phyloP scores from a whole-genome alignment of 176 grass and related monocot genomes.

The Ananas comosus region DNA sequence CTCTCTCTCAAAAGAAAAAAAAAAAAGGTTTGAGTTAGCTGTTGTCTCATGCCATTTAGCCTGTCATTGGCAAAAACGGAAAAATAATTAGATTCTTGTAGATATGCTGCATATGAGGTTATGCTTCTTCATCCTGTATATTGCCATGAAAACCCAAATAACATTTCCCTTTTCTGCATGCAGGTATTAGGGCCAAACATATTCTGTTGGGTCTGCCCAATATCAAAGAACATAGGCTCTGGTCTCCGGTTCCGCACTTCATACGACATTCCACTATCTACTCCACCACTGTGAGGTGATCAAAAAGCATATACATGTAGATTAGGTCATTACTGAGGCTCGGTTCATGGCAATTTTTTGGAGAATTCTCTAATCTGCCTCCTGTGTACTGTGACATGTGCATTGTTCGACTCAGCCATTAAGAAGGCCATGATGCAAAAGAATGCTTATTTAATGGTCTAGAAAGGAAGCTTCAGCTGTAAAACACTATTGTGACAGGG shows the following conservation, averaged over 20 bases:
- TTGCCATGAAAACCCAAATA: background rate
- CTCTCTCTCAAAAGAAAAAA: no score
- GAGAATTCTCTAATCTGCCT: background rate
- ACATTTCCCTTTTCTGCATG: conserved; percentile 10
- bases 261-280: conserved; percentile 53
- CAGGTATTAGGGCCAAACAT: conserved; percentile 65
- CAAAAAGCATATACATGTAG: conserved; percentile 29
- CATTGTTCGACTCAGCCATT: no score
- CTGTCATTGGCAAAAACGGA: no score
- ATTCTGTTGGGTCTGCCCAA: conserved; percentile 62
- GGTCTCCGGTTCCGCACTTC: conserved; percentile 68
- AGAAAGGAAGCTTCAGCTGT: no score
- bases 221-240: conserved; percentile 44
- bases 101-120: no score
- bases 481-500: no score
- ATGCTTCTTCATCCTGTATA: background rate
- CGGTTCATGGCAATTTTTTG: background rate
- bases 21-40: no score
- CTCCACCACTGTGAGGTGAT: conserved; percentile 30
- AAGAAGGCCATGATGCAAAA: no score
- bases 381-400: background rate
- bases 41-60: no score
- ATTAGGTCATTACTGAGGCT: no score
- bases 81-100: no score
- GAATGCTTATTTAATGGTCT: no score